A percentile compares a stretch with the other conserved stretches of the same genome.
Evolutionary conservation across 2,329 filamentous ascomycete genomes (phyloP).

Genomic region (Exserohilum turcica): DNA sequence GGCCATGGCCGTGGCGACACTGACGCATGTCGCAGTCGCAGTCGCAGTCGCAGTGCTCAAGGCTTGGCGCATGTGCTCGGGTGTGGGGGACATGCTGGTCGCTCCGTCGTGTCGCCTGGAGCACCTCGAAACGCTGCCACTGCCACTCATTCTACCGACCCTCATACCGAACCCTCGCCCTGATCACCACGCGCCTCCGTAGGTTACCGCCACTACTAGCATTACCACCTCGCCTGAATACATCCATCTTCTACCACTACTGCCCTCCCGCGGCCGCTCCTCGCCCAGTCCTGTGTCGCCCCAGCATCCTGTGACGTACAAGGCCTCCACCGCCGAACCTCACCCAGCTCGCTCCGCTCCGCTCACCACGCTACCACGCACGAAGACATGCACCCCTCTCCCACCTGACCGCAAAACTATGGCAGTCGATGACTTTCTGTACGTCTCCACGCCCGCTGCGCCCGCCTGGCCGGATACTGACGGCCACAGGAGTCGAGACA

Average conservation of each 20-base stretch:
- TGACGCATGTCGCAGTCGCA: constrained; percentile 1
- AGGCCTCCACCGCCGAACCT: constrained; percentile 9
- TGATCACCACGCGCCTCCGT: neutral
- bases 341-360: constrained; percentile 8
- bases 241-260: neutral
- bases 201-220: neutral
- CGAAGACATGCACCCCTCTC: constrained; percentile 36
- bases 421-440: constrained; percentile 49
- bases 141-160: constrained; percentile 1
- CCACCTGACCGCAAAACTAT: constrained; percentile 39
- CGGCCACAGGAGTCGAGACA: constrained; percentile 51
- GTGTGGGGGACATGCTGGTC: constrained; percentile 21
- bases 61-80: constrained; percentile 16
- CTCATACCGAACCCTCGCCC: neutral
- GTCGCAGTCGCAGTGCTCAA: neutral
- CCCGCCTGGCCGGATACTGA: constrained; percentile 18
- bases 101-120: constrained; percentile 11
- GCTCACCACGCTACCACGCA: constrained; percentile 11
- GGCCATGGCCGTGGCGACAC: neutral
- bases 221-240: neutral
- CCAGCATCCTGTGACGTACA: constrained; percentile 21
- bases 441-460: constrained; percentile 6
- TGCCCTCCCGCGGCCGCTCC: neutral
- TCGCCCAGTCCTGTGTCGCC: constrained; percentile 1
- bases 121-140: constrained; percentile 14